Evolutionary conservation across 805 yeast genomes (phyloP), one percentile per base, ranked within the genome.

Genomic region (Starmerella kuoi): DNA sequence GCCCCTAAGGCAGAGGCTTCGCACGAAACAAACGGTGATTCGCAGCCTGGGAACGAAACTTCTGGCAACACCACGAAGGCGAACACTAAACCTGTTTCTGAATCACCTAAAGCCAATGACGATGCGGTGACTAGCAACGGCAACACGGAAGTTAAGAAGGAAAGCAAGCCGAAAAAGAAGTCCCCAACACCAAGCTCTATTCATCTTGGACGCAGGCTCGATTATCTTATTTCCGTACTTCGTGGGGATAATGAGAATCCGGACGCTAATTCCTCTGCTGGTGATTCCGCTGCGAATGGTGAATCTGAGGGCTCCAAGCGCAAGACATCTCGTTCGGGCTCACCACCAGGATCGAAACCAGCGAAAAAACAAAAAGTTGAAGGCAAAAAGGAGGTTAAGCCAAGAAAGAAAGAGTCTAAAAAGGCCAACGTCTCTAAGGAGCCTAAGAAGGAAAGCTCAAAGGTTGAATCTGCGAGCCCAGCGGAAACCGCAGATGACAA

Each of bases 131-230:
- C 9, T 4, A 31, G 8, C 18, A 8, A 11, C 23, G 40, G 25
- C 26, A 21, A 20, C 33, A 23, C 22, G n/a, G 21, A 33, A 20
- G 15, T 32, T 8, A 51, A 46, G 37, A 25, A 26, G 22, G 35
- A 44, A 8, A 8, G 19, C 18, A 35, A 33, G 35, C 21, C 24
- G 20, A 46, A 48, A 51, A 45, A 47, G 45, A 54, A 60, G 31
- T 58, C 60, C 35, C 59, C 68, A 38, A 51, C 62, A 18, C 97
- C 98, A 0, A 91, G 93, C 7, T 72, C 95, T 3, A 91, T 91
- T 15, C 99, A 91, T 62, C 66, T 91, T 38, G 84, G 83, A 9
- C 76, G 99, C 61, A 75, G 99, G 58, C 77, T 84, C 1, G 98
- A 93, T 58, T 88, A 87, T 55, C 67, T 91, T 54, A 70, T 88